Percentiles rank a stretch among this genome's conserved stretches.
phyloP scores from a whole-genome alignment of 176 grass and related monocot species.

The Avena eriantha region DNA sequence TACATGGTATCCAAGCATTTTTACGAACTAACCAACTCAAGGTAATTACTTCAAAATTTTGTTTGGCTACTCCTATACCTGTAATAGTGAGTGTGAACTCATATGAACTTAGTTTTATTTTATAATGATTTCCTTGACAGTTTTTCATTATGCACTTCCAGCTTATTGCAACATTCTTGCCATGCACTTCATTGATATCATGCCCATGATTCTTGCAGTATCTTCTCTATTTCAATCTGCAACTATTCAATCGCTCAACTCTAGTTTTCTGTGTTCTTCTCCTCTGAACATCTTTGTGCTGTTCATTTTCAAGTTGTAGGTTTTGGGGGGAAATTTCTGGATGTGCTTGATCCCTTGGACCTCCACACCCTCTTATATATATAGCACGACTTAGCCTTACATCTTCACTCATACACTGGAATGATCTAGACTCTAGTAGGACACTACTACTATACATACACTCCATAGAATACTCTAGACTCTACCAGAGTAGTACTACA shows the following conservation, averaged over 20 bases:
- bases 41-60: constrained; percentile 55
- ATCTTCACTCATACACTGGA: too few species aligned
- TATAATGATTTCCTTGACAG: constrained; percentile 7
- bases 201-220: neutral
- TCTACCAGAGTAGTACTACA: too few species aligned
- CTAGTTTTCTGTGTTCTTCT: constrained; percentile 2
- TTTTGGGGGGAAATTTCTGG: too few species aligned
- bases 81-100: constrained; percentile 8
- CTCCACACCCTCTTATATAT: too few species aligned
- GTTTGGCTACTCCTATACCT: neutral
- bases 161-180: neutral
- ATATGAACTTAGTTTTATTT: constrained; percentile 3
- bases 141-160: constrained; percentile 15
- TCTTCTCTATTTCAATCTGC: constrained; percentile 3
- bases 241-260: neutral
- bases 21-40: constrained; percentile 90
- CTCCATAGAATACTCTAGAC: too few species aligned
- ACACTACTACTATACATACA: too few species aligned
- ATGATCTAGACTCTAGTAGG: too few species aligned
- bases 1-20: constrained; percentile 98
- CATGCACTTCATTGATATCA: constrained; percentile 22
- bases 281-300: neutral
- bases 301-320: too few species aligned
- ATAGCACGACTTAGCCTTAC: too few species aligned
- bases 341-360: too few species aligned